Conservation (phyloP, 1,284 basidiomycete genomes). For the Prillingera fragicola region DNA sequence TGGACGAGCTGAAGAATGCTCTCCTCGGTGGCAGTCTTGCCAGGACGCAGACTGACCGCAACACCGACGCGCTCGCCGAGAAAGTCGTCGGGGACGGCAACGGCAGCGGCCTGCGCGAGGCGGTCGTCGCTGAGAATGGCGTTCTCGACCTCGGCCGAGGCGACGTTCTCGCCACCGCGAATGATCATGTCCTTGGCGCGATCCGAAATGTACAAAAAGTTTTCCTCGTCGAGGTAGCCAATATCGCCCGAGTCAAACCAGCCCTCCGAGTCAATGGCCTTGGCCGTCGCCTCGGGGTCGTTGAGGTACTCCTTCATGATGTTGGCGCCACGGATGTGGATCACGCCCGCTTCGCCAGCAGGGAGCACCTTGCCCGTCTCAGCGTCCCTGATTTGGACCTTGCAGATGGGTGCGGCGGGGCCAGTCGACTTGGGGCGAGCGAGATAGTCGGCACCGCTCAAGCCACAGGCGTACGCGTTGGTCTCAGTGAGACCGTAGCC, state of each 20-base stretch:
- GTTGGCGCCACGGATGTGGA: conserved; percentile 38
- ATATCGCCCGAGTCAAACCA: conserved; percentile 45
- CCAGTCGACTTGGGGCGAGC: conserved; percentile 19
- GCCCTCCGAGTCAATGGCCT: conserved; percentile 25
- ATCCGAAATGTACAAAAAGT: conserved; percentile 28
- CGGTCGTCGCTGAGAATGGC: conserved; percentile 31
- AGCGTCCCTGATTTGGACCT: conserved; percentile 33
- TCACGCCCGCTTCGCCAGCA: conserved; percentile 23
- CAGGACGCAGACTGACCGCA: conserved; percentile 26
- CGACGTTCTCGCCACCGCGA: conserved; percentile 42
- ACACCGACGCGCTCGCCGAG: conserved; percentile 41
- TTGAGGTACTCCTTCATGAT: conserved; percentile 41
- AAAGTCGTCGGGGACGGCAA: conserved; percentile 33
- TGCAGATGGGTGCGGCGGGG: conserved; percentile 35
- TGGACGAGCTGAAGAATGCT: conserved; percentile 4
- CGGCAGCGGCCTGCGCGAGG: conserved; percentile 33
- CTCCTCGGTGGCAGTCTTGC: conserved; percentile 3
- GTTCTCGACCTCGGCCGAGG: conserved; percentile 41
- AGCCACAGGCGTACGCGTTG: neutral
- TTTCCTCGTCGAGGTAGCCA: conserved; percentile 31
- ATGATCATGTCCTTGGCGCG: conserved; percentile 35
- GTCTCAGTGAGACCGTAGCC: conserved; percentile 17
- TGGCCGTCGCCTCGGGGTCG: conserved; percentile 11
- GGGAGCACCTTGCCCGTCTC: conserved; percentile 22
- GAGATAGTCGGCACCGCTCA: neutral